A percentile compares a stretch with the other conserved stretches of the same genome.
Conservation (phyloP, 1,284 basidiomycete genomes). For the Papiliotrema laurentii region DNA sequence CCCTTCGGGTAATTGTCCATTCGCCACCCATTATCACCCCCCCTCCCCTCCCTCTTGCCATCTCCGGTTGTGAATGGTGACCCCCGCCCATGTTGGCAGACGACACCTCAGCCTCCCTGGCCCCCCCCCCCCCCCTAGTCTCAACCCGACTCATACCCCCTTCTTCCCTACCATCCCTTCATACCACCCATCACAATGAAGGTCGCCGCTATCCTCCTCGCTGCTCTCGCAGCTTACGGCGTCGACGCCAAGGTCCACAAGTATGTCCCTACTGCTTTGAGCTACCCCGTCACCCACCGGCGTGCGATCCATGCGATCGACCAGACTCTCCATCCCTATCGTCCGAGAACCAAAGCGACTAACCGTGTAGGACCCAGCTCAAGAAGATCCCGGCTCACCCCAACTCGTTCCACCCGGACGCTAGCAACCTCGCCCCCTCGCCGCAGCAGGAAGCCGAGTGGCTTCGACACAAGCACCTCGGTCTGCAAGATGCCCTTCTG, state of each 20-base stretch:
- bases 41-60: not conserved
- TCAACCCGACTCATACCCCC: constrained; percentile 9
- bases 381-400: constrained; percentile 66
- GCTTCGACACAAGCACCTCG: constrained; percentile 77
- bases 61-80: not conserved
- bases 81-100: not conserved
- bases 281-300: constrained; percentile 7
- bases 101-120: not conserved
- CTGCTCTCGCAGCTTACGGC: constrained; percentile 61
- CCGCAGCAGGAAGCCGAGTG: constrained; percentile 71
- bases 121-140: not conserved
- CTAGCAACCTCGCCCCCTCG: constrained; percentile 25
- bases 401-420: constrained; percentile 51
- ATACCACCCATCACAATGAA: constrained; percentile 58
- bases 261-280: constrained; percentile 23
- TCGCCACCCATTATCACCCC: not conserved
- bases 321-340: not conserved
- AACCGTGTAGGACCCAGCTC: constrained; percentile 65
- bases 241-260: constrained; percentile 41
- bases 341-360: not conserved
- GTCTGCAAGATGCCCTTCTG: constrained; percentile 20
- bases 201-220: constrained; percentile 60
- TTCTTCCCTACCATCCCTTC: constrained; percentile 6
- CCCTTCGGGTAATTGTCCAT: not conserved
- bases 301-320: not conserved